A percentile compares a stretch with the other conserved stretches of the same genome.
phyloP scores from a whole-genome alignment of 2,329 filamentous ascomycete genomes.

The Claviceps arundinis region DNA sequence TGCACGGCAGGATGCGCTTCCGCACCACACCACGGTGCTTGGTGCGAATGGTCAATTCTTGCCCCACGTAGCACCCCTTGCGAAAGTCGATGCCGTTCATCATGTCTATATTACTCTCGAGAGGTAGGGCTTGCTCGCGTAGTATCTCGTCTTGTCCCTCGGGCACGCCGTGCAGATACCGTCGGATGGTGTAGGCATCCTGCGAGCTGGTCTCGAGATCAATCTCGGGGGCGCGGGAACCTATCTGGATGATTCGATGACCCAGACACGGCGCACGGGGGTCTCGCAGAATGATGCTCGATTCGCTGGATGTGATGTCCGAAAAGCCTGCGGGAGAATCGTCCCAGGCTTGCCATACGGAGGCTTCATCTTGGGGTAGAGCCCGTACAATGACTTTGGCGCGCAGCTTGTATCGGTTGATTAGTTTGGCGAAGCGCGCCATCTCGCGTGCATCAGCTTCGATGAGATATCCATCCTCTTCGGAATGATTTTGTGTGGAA shows the following conservation, averaged over 20 bases:
- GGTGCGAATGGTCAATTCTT: constrained; percentile 92
- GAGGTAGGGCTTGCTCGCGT: constrained; percentile 59
- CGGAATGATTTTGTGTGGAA: constrained; percentile 10
- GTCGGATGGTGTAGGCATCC: constrained; percentile 56
- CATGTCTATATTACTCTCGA: constrained; percentile 81
- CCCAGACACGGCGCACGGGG: constrained; percentile 43
- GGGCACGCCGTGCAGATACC: constrained; percentile 68
- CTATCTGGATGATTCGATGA: constrained; percentile 29
- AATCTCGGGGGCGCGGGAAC: constrained; percentile 19
- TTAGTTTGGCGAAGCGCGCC: constrained; percentile 49
- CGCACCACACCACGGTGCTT: constrained; percentile 88
- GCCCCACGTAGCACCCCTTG: constrained; percentile 94
- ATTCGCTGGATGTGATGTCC: neutral
- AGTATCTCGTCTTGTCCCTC: constrained; percentile 76
- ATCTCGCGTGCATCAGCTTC: constrained; percentile 67
- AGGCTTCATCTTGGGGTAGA: constrained; percentile 49
- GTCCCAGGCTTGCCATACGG: constrained; percentile 65
- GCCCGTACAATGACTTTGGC: constrained; percentile 61
- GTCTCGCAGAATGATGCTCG: constrained; percentile 32
- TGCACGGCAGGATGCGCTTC: constrained; percentile 74
- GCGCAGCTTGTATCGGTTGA: constrained; percentile 76
- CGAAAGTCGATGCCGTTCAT: constrained; percentile 79
- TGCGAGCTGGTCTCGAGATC: constrained; percentile 35
- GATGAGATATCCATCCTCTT: constrained; percentile 43
- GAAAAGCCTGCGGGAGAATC: constrained; percentile 20